These are phyloP conservation scores for Phytophthora fragariaefolia DNA, from an alignment of 352 stramenopile genomes.

Conservation along the genomic window DNA sequence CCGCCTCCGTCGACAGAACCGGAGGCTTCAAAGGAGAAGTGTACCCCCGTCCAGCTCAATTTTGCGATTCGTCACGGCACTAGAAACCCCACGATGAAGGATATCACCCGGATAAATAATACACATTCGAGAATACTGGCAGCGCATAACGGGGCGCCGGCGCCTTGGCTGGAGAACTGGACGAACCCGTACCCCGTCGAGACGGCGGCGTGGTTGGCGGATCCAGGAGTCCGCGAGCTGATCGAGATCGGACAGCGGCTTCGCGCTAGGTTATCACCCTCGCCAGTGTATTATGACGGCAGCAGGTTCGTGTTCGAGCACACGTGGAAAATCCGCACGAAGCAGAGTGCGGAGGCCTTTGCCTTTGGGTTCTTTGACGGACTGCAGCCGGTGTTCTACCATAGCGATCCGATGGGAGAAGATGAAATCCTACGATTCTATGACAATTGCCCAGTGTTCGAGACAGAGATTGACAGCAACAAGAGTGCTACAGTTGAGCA, in stretches of 20 bases:
- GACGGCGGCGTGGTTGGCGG: conserved; percentile 59
- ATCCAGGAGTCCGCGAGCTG: conserved; percentile 63
- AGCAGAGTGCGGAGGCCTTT: conserved; percentile 79
- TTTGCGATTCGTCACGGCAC: conserved; percentile 83
- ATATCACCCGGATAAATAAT: conserved; percentile 63
- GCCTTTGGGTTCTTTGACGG: conserved; percentile 76
- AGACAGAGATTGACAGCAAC: conserved; percentile 65
- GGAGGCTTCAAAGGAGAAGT: conserved; percentile 24
- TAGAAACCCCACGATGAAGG: conserved; percentile 80
- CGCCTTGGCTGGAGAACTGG: conserved; percentile 55
- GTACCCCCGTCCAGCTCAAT: conserved; percentile 72
- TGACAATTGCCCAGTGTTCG: conserved; percentile 80
- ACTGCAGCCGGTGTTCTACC: conserved; percentile 64
- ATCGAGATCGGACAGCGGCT: conserved; percentile 63
- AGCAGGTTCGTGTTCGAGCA: conserved; percentile 69
- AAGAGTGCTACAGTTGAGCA: conserved; percentile 65
- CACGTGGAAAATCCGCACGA: conserved; percentile 85
- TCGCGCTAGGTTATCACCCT: conserved; percentile 49
- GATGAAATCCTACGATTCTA: conserved; percentile 83
- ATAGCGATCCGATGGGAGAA: conserved; percentile 50
- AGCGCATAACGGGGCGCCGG: not conserved
- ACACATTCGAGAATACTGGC: conserved; percentile 51
- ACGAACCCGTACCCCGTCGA: conserved; percentile 52
- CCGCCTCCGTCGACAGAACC: conserved; percentile 16
- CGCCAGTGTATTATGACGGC: conserved; percentile 34